Evolutionary conservation across 139 green algal genomes (phyloP).

Genomic region (Chlorella vulgaris): DNA sequence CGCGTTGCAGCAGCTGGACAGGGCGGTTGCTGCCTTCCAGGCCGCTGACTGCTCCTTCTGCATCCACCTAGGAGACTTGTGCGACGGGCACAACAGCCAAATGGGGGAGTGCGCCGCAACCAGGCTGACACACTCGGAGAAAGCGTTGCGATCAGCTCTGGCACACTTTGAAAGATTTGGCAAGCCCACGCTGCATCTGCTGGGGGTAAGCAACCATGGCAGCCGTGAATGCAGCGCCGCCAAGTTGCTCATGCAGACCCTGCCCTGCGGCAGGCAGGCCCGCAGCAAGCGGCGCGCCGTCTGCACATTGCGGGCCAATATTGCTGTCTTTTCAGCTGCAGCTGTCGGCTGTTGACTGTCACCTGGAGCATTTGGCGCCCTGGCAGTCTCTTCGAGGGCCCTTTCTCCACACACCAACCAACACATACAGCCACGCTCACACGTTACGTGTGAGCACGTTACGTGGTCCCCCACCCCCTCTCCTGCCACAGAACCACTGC

Average conservation of each 20-base stretch:
- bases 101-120: not conserved
- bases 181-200: conserved; percentile 60
- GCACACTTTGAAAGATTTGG: conserved; percentile 50
- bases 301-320: no score
- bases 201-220: conserved; percentile 34
- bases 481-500: conserved; percentile 62
- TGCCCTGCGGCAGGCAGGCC: no score
- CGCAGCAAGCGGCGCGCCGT: no score
- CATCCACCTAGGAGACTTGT: conserved; percentile 73
- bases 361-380: no score
- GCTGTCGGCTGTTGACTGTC: no score
- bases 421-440: not conserved
- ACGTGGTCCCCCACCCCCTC: not conserved
- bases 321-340: no score
- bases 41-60: conserved; percentile 41
- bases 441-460: no score
- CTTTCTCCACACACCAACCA: not conserved
- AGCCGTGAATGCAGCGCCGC: no score
- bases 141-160: conserved; percentile 53
- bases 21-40: conserved; percentile 44
- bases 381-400: no score
- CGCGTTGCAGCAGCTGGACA: conserved; percentile 44
- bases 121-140: conserved; percentile 16
- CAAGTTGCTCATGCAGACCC: no score
- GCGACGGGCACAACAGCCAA: conserved; percentile 37